These are phyloP conservation scores for Neurospora sp. DNA, from an alignment of 495 filamentous ascomycete species.

Conservation along the genomic window DNA sequence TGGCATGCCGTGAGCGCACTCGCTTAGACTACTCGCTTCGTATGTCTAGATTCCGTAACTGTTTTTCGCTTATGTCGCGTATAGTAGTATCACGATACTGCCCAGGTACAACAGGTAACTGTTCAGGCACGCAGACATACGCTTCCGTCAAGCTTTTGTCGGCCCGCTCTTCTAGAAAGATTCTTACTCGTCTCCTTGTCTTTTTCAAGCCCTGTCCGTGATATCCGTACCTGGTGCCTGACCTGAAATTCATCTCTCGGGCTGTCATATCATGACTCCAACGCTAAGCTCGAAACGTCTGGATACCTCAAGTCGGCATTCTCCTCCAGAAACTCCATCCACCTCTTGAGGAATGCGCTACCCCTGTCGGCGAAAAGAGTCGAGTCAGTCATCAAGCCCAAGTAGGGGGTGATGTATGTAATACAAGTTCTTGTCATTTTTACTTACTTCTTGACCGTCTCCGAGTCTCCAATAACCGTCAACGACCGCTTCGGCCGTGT, in stretches of 20 bases:
- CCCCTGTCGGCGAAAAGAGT: slow-evolving; percentile 41
- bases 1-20: not conserved
- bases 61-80: not conserved
- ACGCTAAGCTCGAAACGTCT: slow-evolving; percentile 47
- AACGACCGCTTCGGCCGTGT: slow-evolving; percentile 85
- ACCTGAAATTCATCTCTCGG: not conserved
- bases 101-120: not conserved
- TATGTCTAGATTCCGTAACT: not conserved
- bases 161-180: not conserved
- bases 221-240: not conserved
- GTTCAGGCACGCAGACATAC: not conserved
- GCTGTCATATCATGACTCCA: slow-evolving; percentile 1
- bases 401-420: slow-evolving; percentile 4
- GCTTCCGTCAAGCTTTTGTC: not conserved
- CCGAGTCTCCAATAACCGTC: slow-evolving; percentile 84
- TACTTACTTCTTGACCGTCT: slow-evolving; percentile 75
- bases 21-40: not conserved
- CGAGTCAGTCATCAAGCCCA: slow-evolving; percentile 4
- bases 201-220: not conserved
- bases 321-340: slow-evolving; percentile 85
- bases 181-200: not conserved
- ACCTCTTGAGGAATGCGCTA: slow-evolving; percentile 70
- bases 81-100: not conserved
- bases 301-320: slow-evolving; percentile 79
- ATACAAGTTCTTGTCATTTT: not conserved